Conservation (phyloP, 257 asterid genomes). For the Eustoma russellianum region DNA sequence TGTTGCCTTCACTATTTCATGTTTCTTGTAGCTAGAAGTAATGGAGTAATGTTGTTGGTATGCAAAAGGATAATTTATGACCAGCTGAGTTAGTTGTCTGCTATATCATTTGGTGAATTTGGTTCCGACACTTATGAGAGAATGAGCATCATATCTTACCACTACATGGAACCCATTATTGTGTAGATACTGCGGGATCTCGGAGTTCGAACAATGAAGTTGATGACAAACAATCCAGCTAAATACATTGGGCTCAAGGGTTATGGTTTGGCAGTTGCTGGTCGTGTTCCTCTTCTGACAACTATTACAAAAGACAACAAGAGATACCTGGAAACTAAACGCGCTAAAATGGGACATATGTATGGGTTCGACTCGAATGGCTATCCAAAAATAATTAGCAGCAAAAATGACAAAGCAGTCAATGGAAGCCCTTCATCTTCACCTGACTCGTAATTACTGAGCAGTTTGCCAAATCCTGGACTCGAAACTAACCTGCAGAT, state of each 20-base stretch:
- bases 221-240: constrained; percentile 97
- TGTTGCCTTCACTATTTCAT: neutral
- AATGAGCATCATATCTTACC: no score
- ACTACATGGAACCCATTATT: neutral
- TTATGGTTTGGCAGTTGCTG: constrained; percentile 76
- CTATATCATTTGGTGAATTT: no score
- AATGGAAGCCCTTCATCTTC: constrained; percentile 9
- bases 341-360: constrained; percentile 89
- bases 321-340: constrained; percentile 87
- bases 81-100: no score
- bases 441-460: neutral
- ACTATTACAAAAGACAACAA: constrained; percentile 75
- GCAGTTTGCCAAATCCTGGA: no score
- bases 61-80: no score
- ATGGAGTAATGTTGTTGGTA: no score
- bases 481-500: no score
- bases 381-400: constrained; percentile 35
- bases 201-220: constrained; percentile 89
- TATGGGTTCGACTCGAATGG: constrained; percentile 57
- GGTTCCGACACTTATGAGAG: constrained; percentile 6
- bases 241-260: constrained; percentile 91
- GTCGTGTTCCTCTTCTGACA: constrained; percentile 70
- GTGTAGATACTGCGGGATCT: constrained; percentile 90
- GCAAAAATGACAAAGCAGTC: constrained; percentile 25
- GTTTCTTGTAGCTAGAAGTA: no score